Base-by-base conservation (phyloP, 1,284 basidiomycete species). In the Wallemia mellicola region DNA sequence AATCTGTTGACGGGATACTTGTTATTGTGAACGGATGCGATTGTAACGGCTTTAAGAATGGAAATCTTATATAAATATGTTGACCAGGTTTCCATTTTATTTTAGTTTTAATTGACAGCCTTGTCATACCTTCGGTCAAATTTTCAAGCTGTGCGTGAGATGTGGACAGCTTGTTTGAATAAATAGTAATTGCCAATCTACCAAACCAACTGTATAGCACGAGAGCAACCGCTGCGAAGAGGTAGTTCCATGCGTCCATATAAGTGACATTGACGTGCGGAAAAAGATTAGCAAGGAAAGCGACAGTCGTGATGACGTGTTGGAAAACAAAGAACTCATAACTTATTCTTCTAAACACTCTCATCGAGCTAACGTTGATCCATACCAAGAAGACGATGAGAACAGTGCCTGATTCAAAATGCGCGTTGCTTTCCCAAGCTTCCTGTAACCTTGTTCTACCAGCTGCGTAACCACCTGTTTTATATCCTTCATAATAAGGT, bases 241-340 rank as follows among this genome's bases (percentile, higher is more conserved):
- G 59, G 57, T 58, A 66, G 61, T 59, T 64, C 61, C 58, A 57
- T 59, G 62, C 61, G 61, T 55, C 61, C 60, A 25, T 59, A 59
- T 28, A 64, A 25, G 57, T 63, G 59, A 61, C 64, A n/a, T 57
- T 57, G 28, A 60, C 57, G 9, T 63, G 62, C 22, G 63, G 59
- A 30, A 67, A 63, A 14, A 65, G 61, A 2, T 63, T 63, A 24
- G 63, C 66, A 2, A 67, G 60, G 54, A 68, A 64, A 24, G 63
- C 38, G 25, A 66, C 60, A 1, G 64, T 61, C n/a, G 62, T 60
- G n/a, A 63, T 60, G 1, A 68, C 61, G 57, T 68, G 67, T 19
- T 66, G 61, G 28, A 65, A 59, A 25, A 67, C 63, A 55, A 67
- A 68, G 24, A 68, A 63, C 59, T 67, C 65, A 63, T 68, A 68